Conservation (phyloP, 2,329 filamentous ascomycete genomes). For the Fusarium haematococcum region DNA sequence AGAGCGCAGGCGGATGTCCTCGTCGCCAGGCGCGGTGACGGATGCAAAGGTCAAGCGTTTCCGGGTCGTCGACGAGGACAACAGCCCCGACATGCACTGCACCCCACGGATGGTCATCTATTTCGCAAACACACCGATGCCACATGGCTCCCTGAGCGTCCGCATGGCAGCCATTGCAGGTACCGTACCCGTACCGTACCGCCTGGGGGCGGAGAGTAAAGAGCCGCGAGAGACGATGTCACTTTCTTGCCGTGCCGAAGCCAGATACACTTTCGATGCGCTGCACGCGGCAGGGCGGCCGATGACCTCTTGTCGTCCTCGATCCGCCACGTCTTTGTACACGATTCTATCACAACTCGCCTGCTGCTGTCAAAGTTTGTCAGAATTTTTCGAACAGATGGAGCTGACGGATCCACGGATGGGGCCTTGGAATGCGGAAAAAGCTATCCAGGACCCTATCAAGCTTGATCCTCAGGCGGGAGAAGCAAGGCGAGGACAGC, state of each 20-base stretch:
- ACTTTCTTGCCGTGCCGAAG: not conserved
- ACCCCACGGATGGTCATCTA: not conserved
- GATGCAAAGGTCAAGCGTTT: constrained; percentile 17
- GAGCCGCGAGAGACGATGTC: constrained; percentile 6
- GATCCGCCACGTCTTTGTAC: constrained; percentile 2
- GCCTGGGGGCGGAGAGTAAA: not conserved
- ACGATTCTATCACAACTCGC: constrained; percentile 7
- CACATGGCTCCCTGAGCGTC: constrained; percentile 23
- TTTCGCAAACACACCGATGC: constrained; percentile 19
- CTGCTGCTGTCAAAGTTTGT: constrained; percentile 3
- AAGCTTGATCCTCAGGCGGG: not conserved
- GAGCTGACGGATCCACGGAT: not conserved
- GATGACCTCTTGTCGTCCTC: not conserved
- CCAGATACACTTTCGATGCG: not conserved
- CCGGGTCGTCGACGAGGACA: not conserved
- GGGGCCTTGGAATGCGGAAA: not conserved
- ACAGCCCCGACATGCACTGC: not conserved
- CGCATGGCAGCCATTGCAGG: constrained; percentile 1
- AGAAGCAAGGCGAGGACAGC: constrained; percentile 17
- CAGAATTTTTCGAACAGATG: not conserved
- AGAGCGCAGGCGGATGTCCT: not conserved
- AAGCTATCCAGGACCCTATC: not conserved
- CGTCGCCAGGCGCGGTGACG: constrained; percentile 8
- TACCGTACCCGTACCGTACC: not conserved
- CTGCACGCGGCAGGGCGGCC: not conserved